A percentile compares a stretch with the other conserved stretches of the same genome.
phyloP scores from a whole-genome alignment of 805 yeast genomes.

The Candida tibetensis region DNA sequence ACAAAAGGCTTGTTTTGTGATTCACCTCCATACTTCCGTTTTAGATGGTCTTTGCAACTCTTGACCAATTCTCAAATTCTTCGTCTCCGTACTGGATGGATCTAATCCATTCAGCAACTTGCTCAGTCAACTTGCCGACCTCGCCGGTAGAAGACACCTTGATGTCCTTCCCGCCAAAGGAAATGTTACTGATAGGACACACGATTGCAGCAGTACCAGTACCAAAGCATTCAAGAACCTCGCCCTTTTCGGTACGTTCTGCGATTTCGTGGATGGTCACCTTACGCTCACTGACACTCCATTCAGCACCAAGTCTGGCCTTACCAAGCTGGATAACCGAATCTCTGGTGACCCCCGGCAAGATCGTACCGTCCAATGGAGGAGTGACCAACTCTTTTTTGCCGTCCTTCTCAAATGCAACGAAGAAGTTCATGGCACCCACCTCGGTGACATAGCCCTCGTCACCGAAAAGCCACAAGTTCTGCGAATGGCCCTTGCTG shows the following conservation, averaged over 20 bases:
- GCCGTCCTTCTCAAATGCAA: slow-evolving; percentile 74
- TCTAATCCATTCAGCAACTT: slow-evolving; percentile 79
- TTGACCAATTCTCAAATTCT: slow-evolving; percentile 57
- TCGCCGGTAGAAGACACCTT: slow-evolving; percentile 77
- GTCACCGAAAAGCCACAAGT: slow-evolving; percentile 93
- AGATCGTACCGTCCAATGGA: slow-evolving; percentile 94
- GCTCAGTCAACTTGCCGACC: slow-evolving; percentile 76
- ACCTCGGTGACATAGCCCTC: slow-evolving; percentile 88
- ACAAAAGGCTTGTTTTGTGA: too few relatives aligned
- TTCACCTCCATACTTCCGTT: too few relatives aligned
- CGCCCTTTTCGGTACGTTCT: slow-evolving; percentile 73
- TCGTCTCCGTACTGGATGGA: slow-evolving; percentile 86
- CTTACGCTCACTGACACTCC: slow-evolving; percentile 82
- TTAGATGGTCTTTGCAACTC: slow-evolving; percentile 29
- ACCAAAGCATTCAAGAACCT: slow-evolving; percentile 91
- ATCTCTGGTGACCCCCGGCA: slow-evolving; percentile 95
- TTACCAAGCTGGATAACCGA: slow-evolving; percentile 78
- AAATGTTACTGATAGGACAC: slow-evolving; percentile 85
- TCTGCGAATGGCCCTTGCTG: slow-evolving; percentile 86
- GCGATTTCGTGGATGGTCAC: slow-evolving; percentile 77
- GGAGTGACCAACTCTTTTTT: slow-evolving; percentile 91
- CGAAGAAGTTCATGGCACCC: slow-evolving; percentile 95
- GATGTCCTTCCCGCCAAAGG: slow-evolving; percentile 70
- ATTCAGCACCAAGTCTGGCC: slow-evolving; percentile 69
- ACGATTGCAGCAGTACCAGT: slow-evolving; percentile 98